Conservation (phyloP, 768 basidiomycete genomes). For the Tylopilus sp. region DNA sequence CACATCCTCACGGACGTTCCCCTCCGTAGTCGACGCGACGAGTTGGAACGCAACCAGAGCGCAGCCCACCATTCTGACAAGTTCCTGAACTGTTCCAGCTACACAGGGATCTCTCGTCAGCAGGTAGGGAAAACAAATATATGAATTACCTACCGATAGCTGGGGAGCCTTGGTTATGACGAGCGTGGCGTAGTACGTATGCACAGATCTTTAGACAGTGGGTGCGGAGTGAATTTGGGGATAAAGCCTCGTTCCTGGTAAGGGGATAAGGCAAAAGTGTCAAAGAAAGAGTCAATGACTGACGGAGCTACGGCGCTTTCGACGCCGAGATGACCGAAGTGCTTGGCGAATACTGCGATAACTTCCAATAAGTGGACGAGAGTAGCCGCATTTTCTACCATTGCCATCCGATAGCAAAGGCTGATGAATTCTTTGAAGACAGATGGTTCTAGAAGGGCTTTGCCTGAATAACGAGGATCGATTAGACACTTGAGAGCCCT, state of each 20-base stretch:
- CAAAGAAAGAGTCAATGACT: neutral
- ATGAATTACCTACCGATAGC: constrained; percentile 43
- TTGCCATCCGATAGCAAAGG: constrained; percentile 83
- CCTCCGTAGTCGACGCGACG: constrained; percentile 55
- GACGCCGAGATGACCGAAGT: constrained; percentile 30
- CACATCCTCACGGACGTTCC: constrained; percentile 65
- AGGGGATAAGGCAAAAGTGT: neutral
- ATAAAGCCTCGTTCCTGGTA: constrained; percentile 31
- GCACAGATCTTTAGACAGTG: constrained; percentile 85
- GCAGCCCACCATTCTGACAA: constrained; percentile 59
- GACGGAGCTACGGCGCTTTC: constrained; percentile 22
- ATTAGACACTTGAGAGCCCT: constrained; percentile 81
- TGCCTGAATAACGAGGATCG: constrained; percentile 74
- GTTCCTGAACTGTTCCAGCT: constrained; percentile 50
- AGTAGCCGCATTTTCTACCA: constrained; percentile 75
- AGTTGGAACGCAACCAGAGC: constrained; percentile 60
- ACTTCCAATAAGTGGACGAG: constrained; percentile 73
- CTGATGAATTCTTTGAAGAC: constrained; percentile 90
- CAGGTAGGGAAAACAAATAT: constrained; percentile 6
- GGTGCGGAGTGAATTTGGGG: constrained; percentile 35
- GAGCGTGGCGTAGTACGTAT: constrained; percentile 70
- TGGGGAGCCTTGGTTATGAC: constrained; percentile 51
- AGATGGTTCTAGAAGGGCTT: constrained; percentile 72
- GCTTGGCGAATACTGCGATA: constrained; percentile 52
- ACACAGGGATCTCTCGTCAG: constrained; percentile 25